Base-by-base conservation (phyloP, 2,329 filamentous ascomycete genomes). In the Aspergillus texensis region DNA sequence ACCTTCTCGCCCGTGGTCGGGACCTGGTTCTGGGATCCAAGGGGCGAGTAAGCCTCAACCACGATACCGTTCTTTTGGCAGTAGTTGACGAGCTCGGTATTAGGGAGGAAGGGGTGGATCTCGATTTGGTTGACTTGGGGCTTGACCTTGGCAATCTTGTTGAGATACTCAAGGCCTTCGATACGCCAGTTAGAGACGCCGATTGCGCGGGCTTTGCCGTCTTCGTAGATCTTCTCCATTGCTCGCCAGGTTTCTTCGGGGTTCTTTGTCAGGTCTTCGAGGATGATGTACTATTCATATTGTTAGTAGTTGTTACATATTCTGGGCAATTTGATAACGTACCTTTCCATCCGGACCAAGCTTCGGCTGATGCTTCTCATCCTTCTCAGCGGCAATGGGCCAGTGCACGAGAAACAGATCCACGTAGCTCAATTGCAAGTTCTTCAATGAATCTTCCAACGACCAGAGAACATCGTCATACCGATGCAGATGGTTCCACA, bases 171-270 rank as follows among this genome's bases (percentile, higher is more conserved):
- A 16, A 86, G 74, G 43, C 84, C 80, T 11, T 73, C 71, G n/a
- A 84, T 82, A 58, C 80, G 80, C 78, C 91, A 94, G 80, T 94
- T 95, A 71, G 89, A 92, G 14, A 95, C 88, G 57, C 92, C 92
- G 68, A 95, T 92, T 60, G 89, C 87, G 67, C 83, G 85, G 54
- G 87, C 88, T 65, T 86, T 85, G 65, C 90, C 89, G 1, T 86
- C 85, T 14, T 77, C 74, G 39, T 87, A 79, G 24, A 89, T 71
- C 50, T 85, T 85, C 74, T 88, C 84, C 82, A 94, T 88, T 30
- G 86, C 86, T 71, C 91, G 87, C 91, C 74, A 93, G 76, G 87
- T 89, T 45, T 77, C 73, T 66, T 80, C 76, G 55, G 84, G 88
- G 81, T 91, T 88, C 72, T 88, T 84, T 26, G 89, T 91, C 63